These are phyloP conservation scores for Neopestalotiopsis sp. DNA, from an alignment of 2,329 filamentous ascomycete species.

Conservation along the genomic window DNA sequence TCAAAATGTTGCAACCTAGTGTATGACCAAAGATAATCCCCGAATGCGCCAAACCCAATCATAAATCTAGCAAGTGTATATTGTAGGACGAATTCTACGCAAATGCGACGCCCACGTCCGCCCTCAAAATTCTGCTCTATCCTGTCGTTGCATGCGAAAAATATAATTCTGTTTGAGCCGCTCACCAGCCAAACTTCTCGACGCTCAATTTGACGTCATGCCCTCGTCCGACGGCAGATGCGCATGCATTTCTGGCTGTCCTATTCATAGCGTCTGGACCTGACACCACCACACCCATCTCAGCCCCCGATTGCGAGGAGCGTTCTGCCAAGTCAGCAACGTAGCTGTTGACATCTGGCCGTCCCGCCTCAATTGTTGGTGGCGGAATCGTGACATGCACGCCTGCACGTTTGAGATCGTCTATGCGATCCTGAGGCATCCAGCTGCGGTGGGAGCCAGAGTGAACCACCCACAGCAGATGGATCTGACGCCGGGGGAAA, in stretches of 20 bases:
- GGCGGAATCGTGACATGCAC: slow-evolving; percentile 58
- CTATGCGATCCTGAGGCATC: slow-evolving; percentile 55
- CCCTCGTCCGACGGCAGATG: slow-evolving; percentile 53
- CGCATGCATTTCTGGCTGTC: slow-evolving; percentile 63
- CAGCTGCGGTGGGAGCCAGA: slow-evolving; percentile 57
- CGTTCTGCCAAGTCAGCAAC: slow-evolving; percentile 43
- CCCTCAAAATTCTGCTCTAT: background rate
- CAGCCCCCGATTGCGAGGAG: slow-evolving; percentile 32
- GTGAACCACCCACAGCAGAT: slow-evolving; percentile 66
- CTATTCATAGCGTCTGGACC: slow-evolving; percentile 68
- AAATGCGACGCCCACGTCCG: background rate
- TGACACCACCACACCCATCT: slow-evolving; percentile 61
- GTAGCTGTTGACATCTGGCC: slow-evolving; percentile 56
- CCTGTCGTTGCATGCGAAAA: background rate
- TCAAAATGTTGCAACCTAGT: background rate
- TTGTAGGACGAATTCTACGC: background rate
- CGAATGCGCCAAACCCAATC: background rate
- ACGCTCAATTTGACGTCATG: slow-evolving; percentile 57
- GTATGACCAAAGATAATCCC: background rate
- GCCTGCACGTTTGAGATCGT: slow-evolving; percentile 54
- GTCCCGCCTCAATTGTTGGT: slow-evolving; percentile 57
- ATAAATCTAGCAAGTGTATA: background rate
- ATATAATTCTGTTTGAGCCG: background rate
- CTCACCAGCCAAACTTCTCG: slow-evolving; percentile 74
- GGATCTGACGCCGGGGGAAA: slow-evolving; percentile 42